A percentile compares a stretch with the other conserved stretches of the same genome.
Conservation (phyloP, 1,284 basidiomycete genomes). For the Marasmius oreades region DNA sequence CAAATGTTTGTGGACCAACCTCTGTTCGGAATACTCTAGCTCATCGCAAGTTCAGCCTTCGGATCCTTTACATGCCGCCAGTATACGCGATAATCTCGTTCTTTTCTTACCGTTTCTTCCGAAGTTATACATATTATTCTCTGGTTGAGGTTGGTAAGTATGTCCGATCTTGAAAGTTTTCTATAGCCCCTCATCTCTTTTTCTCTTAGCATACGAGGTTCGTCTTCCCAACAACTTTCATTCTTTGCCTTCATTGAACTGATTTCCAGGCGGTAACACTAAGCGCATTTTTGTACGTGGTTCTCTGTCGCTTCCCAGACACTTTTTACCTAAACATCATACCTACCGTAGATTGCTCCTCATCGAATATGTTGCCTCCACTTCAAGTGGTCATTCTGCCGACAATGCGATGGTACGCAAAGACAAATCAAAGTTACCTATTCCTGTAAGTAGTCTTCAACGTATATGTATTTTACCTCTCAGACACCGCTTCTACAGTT, state of each 20-base stretch:
- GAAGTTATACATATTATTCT: slow-evolving; percentile 78
- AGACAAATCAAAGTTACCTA: slow-evolving; percentile 72
- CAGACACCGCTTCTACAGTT: slow-evolving; percentile 37
- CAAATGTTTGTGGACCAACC: slow-evolving; percentile 54
- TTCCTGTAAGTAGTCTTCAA: slow-evolving; percentile 50
- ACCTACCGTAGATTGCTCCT: slow-evolving; percentile 60
- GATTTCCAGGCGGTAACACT: slow-evolving; percentile 62
- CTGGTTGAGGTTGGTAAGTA: slow-evolving; percentile 67
- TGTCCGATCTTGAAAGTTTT: slow-evolving; percentile 6
- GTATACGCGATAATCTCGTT: slow-evolving; percentile 86
- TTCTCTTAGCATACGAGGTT: slow-evolving; percentile 39
- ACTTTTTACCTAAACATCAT: slow-evolving; percentile 13
- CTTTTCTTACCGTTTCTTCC: slow-evolving; percentile 84
- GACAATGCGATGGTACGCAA: slow-evolving; percentile 71
- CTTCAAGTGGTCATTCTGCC: slow-evolving; percentile 56
- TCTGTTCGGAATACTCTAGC: not conserved
- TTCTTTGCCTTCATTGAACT: slow-evolving; percentile 1
- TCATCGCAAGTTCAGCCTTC: slow-evolving; percentile 41
- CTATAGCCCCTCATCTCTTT: slow-evolving; percentile 8
- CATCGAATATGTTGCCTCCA: slow-evolving; percentile 80
- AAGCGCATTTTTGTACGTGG: slow-evolving; percentile 70
- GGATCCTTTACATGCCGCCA: slow-evolving; percentile 78
- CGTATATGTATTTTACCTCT: not conserved
- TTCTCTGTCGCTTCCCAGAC: slow-evolving; percentile 16
- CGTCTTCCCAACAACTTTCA: not conserved